Conservation (phyloP, 225 moss, liverwort and hornwort genomes). For the Sphagnum tenellum region DNA sequence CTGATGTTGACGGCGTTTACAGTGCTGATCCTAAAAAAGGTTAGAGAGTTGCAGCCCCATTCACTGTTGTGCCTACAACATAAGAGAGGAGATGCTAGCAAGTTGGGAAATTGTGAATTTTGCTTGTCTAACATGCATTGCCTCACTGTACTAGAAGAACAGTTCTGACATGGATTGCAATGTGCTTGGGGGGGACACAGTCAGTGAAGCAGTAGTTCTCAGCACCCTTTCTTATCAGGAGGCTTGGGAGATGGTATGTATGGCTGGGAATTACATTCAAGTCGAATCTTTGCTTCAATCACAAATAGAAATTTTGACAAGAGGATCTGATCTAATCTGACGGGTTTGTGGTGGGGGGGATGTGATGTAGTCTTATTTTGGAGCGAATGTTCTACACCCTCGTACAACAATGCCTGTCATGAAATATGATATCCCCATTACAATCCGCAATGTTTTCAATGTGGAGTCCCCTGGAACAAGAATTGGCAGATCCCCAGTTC, state of each 20-base stretch:
- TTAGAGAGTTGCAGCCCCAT: slow-evolving; percentile 6
- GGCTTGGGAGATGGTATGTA: slow-evolving; percentile 94
- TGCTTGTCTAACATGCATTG: no score
- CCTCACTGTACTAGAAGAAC: no score
- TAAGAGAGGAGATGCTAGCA: no score
- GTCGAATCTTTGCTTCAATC: no score
- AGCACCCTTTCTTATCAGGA: slow-evolving; percentile 81
- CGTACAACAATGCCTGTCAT: slow-evolving; percentile 93
- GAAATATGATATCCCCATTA: slow-evolving; percentile 75
- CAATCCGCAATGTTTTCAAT: slow-evolving; percentile 85
- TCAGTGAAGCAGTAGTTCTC: slow-evolving; percentile 82
- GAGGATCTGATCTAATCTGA: no score
- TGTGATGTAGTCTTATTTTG: slow-evolving; percentile 78
- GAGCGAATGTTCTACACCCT: slow-evolving; percentile 93
- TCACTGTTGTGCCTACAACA: no score
- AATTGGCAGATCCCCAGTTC: slow-evolving; percentile 49
- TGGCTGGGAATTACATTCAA: neutral
- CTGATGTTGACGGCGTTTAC: slow-evolving; percentile 91
- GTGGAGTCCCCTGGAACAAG: slow-evolving; percentile 69
- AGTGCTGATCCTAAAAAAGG: slow-evolving; percentile 98
- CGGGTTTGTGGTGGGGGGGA: no score
- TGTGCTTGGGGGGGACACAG: slow-evolving; percentile 16
- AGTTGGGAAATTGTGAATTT: no score
- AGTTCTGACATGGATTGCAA: no score
- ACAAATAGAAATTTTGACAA: no score